These are phyloP conservation scores for Pythium brachiatum DNA, from an alignment of 352 stramenopile genomes.

Conservation along the genomic window DNA sequence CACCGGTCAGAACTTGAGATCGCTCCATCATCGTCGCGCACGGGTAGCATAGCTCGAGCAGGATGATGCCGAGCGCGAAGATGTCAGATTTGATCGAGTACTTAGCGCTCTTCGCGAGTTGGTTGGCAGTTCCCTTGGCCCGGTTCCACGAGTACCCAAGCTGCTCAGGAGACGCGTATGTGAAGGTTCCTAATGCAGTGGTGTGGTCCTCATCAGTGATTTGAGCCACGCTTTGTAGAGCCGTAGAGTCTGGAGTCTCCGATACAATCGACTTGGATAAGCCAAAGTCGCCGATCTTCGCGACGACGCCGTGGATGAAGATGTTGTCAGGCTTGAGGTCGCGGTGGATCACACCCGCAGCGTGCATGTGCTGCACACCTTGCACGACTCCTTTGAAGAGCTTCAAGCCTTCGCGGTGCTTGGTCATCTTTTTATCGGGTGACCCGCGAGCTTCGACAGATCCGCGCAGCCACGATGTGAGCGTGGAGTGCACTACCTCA, in stretches of 20 bases:
- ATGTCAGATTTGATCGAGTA: slow-evolving; percentile 87
- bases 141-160: slow-evolving; percentile 62
- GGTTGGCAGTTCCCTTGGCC: slow-evolving; percentile 33
- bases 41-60: slow-evolving; percentile 80
- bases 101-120: slow-evolving; percentile 59
- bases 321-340: slow-evolving; percentile 33
- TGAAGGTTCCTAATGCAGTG: slow-evolving; percentile 78
- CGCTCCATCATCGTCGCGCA: slow-evolving; percentile 87
- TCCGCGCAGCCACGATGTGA: slow-evolving; percentile 68
- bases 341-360: slow-evolving; percentile 36
- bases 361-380: slow-evolving; percentile 77
- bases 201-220: slow-evolving; percentile 49
- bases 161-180: slow-evolving; percentile 86
- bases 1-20: slow-evolving; percentile 74
- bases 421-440: slow-evolving; percentile 31
- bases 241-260: slow-evolving; percentile 18
- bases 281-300: slow-evolving; percentile 41
- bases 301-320: slow-evolving; percentile 28
- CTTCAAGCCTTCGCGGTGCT: slow-evolving; percentile 58
- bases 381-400: slow-evolving; percentile 64
- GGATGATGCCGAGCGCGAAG: slow-evolving; percentile 78
- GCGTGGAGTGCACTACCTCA: slow-evolving; percentile 43
- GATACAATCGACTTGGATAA: slow-evolving; percentile 26
- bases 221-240: not conserved
- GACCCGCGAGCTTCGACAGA: slow-evolving; percentile 41